Conservation (phyloP, 1,139 yeast genomes). For the Casaregolazyma lundiana region DNA sequence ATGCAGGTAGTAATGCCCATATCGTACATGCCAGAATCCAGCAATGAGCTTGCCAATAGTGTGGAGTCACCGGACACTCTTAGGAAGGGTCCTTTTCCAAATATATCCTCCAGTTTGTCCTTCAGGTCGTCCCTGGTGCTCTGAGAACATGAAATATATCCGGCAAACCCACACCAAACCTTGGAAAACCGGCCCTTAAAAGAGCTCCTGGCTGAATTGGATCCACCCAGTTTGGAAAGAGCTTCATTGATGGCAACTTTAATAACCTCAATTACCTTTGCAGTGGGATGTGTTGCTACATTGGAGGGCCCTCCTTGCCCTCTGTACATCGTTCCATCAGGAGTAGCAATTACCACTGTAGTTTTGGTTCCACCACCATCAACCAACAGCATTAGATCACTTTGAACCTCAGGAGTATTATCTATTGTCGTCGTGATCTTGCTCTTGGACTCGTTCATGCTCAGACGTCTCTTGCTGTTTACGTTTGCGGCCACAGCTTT, state of each 20-base stretch:
- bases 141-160: constrained; percentile 15
- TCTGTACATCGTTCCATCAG: constrained; percentile 1
- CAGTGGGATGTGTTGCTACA: constrained; percentile 14
- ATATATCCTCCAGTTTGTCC: constrained; percentile 11
- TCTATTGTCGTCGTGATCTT: not conserved
- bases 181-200: constrained; percentile 9
- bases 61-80: constrained; percentile 20
- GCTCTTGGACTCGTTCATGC: not conserved
- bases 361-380: constrained; percentile 24
- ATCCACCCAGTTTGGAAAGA: constrained; percentile 9
- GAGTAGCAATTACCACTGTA: constrained; percentile 16
- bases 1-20: constrained; percentile 14
- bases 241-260: constrained; percentile 11
- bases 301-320: constrained; percentile 13
- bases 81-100: constrained; percentile 9
- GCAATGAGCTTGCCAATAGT: constrained; percentile 17
- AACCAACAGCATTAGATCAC: constrained; percentile 11
- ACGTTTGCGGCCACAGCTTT: constrained; percentile 4
- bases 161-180: constrained; percentile 24
- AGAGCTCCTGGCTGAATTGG: not conserved
- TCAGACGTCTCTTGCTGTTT: not conserved
- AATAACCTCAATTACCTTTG: constrained; percentile 10
- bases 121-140: constrained; percentile 6
- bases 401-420: not conserved
- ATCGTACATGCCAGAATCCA: constrained; percentile 4